Conservation (phyloP, 441 rosid species). For the Croton setiger region DNA sequence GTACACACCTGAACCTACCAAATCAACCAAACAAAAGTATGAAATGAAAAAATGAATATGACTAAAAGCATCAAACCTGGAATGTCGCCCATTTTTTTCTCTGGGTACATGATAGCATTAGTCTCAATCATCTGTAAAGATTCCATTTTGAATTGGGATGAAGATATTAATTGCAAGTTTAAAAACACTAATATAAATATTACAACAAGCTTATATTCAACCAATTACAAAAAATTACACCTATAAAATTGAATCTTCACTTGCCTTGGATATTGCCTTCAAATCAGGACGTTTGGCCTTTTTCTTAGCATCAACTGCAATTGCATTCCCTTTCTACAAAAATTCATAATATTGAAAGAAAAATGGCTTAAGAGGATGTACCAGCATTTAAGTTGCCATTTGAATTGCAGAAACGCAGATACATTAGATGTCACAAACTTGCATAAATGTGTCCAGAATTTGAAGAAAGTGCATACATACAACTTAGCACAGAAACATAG, state of each 20-base stretch:
- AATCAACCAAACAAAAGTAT: background rate
- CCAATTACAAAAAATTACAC: background rate
- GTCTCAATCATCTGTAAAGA: slow-evolving; percentile 47
- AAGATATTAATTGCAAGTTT: slow-evolving; percentile 3
- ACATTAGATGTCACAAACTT: background rate
- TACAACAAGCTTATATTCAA: too few relatives aligned
- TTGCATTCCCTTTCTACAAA: slow-evolving; percentile 36
- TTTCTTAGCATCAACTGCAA: slow-evolving; percentile 29
- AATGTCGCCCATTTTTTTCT: slow-evolving; percentile 60
- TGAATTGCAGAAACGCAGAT: background rate
- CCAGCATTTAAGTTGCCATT: background rate
- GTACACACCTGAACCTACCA: background rate
- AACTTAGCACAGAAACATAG: background rate
- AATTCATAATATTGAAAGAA: slow-evolving; percentile 1
- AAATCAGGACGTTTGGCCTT: slow-evolving; percentile 70
- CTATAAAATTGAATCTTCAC: slow-evolving; percentile 18
- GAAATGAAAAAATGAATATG: background rate
- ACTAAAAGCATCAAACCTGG: slow-evolving; percentile 44
- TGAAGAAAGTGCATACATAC: background rate
- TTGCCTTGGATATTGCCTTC: slow-evolving; percentile 71
- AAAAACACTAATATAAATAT: background rate
- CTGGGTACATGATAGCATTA: slow-evolving; percentile 44
- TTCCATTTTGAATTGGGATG: slow-evolving; percentile 7
- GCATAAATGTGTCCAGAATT: background rate
- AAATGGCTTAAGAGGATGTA: background rate